Conservation (phyloP, 306 rosid species). For the Castanea mollissima region DNA sequence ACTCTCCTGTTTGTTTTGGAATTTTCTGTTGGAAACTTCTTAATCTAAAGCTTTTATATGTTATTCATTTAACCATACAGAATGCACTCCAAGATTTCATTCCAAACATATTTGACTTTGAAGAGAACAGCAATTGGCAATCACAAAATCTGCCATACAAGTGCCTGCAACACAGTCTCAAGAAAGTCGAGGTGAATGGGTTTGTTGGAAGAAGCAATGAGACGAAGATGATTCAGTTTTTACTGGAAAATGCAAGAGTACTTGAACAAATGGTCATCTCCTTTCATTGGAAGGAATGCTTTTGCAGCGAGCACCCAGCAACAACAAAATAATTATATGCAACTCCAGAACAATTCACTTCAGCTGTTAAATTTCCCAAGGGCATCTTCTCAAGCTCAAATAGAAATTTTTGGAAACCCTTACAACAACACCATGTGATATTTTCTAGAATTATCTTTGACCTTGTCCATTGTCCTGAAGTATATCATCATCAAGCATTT, state of each 20-base stretch:
- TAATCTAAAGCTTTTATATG: neutral
- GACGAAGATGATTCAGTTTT: neutral
- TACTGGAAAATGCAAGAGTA: constrained; percentile 5
- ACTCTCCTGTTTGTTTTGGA: neutral
- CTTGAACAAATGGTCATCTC: constrained; percentile 13
- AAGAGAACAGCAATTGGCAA: constrained; percentile 15
- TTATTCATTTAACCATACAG: constrained; percentile 2
- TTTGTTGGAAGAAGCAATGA: constrained; percentile 3
- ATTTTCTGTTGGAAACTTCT: neutral
- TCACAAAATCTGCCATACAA: neutral
- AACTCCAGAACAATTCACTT: constrained; percentile 1
- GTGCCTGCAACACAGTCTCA: constrained; percentile 9
- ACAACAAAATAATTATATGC: neutral
- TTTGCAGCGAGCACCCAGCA: neutral
- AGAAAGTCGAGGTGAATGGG: neutral
- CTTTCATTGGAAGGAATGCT: neutral
- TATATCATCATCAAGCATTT: no score
- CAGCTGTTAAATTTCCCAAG: neutral
- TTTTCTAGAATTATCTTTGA: neutral
- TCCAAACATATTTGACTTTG: constrained; percentile 12
- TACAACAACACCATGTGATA: neutral
- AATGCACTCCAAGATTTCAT: constrained; percentile 6
- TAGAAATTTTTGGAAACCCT: neutral
- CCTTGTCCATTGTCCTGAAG: neutral
- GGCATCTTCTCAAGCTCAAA: neutral